Percentiles rank a stretch among this genome's conserved stretches.
Evolutionary conservation across 2,329 filamentous ascomycete genomes (phyloP).

Genomic region (Colletotrichum australisinense): DNA sequence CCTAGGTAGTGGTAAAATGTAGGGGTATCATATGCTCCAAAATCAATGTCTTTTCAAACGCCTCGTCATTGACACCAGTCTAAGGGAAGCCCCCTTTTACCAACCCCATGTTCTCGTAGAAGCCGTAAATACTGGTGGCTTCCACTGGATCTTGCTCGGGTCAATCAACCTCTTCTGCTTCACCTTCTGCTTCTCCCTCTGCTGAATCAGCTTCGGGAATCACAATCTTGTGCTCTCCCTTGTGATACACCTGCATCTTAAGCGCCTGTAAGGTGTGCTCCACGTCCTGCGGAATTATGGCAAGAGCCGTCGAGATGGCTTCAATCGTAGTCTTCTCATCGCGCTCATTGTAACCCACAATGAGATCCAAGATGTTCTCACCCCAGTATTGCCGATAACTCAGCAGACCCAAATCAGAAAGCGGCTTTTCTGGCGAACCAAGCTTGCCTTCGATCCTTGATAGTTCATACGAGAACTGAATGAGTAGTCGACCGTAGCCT

Average conservation of each 20-base stretch:
- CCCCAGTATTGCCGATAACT: slow-evolving; percentile 99
- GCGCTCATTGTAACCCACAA: slow-evolving; percentile 78
- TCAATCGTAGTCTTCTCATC: slow-evolving; percentile 86
- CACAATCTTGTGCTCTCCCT: slow-evolving; percentile 96
- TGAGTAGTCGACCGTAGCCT: slow-evolving; percentile 91
- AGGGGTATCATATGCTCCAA: slow-evolving; percentile 32
- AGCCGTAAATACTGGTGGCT: slow-evolving; percentile 93
- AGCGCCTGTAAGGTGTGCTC: slow-evolving; percentile 93
- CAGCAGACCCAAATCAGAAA: slow-evolving; percentile 91
- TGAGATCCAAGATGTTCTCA: slow-evolving; percentile 88
- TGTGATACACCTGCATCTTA: slow-evolving; percentile 95
- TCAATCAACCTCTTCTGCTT: slow-evolving; percentile 85
- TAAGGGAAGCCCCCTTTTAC: slow-evolving; percentile 56
- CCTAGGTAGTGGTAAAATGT: neutral
- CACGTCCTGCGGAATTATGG: slow-evolving; percentile 98
- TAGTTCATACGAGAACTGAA: slow-evolving; percentile 97
- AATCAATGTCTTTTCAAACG: slow-evolving; percentile 7
- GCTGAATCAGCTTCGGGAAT: slow-evolving; percentile 84
- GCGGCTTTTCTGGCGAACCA: slow-evolving; percentile 94
- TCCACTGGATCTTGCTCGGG: slow-evolving; percentile 87
- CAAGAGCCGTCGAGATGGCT: slow-evolving; percentile 79
- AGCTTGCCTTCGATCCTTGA: slow-evolving; percentile 95
- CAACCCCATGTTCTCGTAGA: slow-evolving; percentile 95
- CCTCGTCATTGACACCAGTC: neutral
- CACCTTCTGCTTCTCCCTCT: slow-evolving; percentile 81